These are phyloP conservation scores for Cercospora sesami DNA, from an alignment of 2,329 filamentous ascomycete species.

Conservation along the genomic window DNA sequence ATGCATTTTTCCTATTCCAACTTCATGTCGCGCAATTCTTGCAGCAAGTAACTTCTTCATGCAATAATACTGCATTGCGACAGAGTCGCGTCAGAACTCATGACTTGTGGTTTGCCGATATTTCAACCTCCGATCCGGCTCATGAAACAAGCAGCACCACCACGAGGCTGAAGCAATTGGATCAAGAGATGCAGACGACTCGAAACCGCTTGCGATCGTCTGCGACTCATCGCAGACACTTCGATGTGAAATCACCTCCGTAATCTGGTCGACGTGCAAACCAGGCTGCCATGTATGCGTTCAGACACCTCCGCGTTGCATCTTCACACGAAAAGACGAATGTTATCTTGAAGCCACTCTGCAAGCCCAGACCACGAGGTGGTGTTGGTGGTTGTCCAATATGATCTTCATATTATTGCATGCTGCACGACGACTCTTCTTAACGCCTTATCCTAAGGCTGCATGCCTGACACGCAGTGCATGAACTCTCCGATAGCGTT, in stretches of 20 bases:
- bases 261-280: not conserved
- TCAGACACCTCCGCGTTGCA: conserved; percentile 17
- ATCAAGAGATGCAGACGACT: conserved; percentile 3
- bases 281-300: conserved; percentile 1
- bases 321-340: not conserved
- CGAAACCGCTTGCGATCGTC: conserved; percentile 1
- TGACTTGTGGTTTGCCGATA: not conserved
- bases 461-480: conserved; percentile 16
- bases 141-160: conserved; percentile 14
- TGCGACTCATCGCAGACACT: conserved; percentile 10
- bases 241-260: not conserved
- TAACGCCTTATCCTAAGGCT: conserved; percentile 10
- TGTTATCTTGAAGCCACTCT: conserved; percentile 8
- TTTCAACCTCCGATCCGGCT: not conserved
- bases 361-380: conserved; percentile 5
- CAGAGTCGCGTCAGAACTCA: conserved; percentile 2
- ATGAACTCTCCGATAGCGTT: conserved; percentile 7
- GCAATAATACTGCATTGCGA: not conserved
- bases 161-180: conserved; percentile 1
- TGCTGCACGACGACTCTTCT: conserved; percentile 1
- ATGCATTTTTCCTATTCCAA: not conserved
- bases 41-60: not conserved
- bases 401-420: conserved; percentile 22
- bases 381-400: conserved; percentile 11
- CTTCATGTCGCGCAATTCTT: not conserved